Base-by-base conservation (phyloP, 2,329 filamentous ascomycete species). In the Harringtonia aguacate region DNA sequence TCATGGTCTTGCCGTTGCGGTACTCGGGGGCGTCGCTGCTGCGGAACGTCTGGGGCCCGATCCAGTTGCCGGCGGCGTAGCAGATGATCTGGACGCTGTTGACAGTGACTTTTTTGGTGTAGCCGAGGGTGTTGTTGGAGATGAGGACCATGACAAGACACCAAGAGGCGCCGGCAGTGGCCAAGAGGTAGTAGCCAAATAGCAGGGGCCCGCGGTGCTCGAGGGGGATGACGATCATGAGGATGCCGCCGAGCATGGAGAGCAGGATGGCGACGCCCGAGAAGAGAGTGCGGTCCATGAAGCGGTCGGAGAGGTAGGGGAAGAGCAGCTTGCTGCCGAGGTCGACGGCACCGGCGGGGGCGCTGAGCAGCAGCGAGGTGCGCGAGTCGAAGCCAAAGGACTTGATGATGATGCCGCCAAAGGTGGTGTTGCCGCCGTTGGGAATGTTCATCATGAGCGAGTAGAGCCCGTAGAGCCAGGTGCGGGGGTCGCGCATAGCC, bases 1-100 rank as follows among this genome's bases (percentile, higher is more conserved):
- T 34, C 15, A 34, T 15, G 10, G 28, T 33, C 28, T 38, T 39
- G 24, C 36, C 42, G 13, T 4, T 39, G 21, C 20, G 66, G 50
- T 82, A 84, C 34, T 71, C 63, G 1, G 75, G 75, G 1, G 68
- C 71, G 52, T 81, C 73, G 44, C 67, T 60, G 0, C 69, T 73
- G 37, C 64, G 64, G 59, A 80, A 81, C 3, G 68, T 67, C 53
- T 79, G 75, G 4, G 75, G 73, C 4, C 71, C 69, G 38, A 55
- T 53, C 47, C 73, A 73, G 49, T 77, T 79, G 20, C 72, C 74
- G n/a, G 31, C 36, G 17, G n/a, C 31, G 24, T 42, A 42, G 22
- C 15, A 22, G 2, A 42, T 24, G n/a, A 42, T 36, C 40, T 36
- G 31, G 9, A 42, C 7, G 24, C 15, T 21, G 24, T 36, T 36